Evolutionary conservation across 495 filamentous ascomycete genomes (phyloP), one percentile per base, ranked within the genome.

Genomic region (Immersiella caudata): DNA sequence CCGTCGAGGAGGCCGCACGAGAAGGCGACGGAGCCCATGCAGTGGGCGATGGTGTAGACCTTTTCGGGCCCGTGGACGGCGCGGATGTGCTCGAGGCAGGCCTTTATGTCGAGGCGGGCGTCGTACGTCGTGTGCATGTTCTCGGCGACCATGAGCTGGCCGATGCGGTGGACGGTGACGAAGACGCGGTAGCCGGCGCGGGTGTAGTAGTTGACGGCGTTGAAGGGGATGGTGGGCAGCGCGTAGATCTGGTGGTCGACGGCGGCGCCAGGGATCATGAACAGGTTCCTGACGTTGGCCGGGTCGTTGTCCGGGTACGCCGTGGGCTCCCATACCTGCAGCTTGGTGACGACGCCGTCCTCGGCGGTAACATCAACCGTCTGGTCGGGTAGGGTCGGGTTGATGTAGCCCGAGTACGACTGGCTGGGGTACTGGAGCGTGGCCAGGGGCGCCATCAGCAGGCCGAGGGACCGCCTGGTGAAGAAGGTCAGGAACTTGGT

Each of bases 201-300:
- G 9, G 80, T 82, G 74, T 90, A 89, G 75, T 88, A 89, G 66
- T 89, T 86, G 66, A 91, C 80, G 46, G 87, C 84, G 74, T 90
- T 90, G 64, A 81, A 84, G 21, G 81, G 81, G 68, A 90, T 88
- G 36, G 87, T 90, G 0, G 89, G 89, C 24, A 90, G 79, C 22
- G 88, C 83, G 51, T 79, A 90, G 51, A 90, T 88, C 68, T 86
- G 85, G 64, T 90, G 84, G 71, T 88, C 86, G 5, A 89, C 85
- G 11, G 84, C 78, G 11, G 87, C 83, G 24, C 89, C 89, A 5
- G 87, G 88, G 62, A 90, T 80, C 77, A 90, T 83, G 74, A 87
- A 83, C 21, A 87, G 72, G 67, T 85, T 84, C 64, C 79, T 79
- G 21, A 81, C 69, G 25, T 73, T 70, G 14, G 76, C 68, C 0